Percentiles rank a stretch among this genome's conserved stretches.
Conservation (phyloP, 495 filamentous ascomycete genomes). For the Collariella sp. region DNA sequence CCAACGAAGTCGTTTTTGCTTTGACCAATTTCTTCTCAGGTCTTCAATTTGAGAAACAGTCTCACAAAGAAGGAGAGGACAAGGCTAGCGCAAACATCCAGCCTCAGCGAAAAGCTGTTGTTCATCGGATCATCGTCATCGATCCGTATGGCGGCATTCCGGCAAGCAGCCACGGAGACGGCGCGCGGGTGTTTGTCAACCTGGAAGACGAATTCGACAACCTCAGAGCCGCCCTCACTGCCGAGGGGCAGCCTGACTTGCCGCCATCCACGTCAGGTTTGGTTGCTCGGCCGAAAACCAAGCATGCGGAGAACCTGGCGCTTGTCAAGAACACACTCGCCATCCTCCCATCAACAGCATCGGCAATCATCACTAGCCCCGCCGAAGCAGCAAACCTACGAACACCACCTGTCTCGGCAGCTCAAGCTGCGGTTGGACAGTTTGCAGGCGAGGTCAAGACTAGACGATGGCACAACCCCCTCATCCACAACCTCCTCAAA, state of each 20-base stretch:
- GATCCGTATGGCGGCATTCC: conserved; percentile 88
- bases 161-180: conserved; percentile 52
- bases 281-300: neutral
- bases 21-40: conserved; percentile 66
- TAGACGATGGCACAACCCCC: conserved; percentile 70
- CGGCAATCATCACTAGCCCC: conserved; percentile 79
- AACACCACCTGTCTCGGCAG: conserved; percentile 30
- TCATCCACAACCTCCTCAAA: conserved; percentile 92
- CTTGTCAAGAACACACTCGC: conserved; percentile 59
- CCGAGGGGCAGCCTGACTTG: neutral
- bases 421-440: conserved; percentile 30
- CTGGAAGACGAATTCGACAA: conserved; percentile 78
- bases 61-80: neutral
- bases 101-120: conserved; percentile 45
- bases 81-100: conserved; percentile 41
- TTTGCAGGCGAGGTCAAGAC: conserved; percentile 61
- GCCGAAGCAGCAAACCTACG: conserved; percentile 36
- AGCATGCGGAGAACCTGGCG: conserved; percentile 64
- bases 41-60: conserved; percentile 29
- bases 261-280: neutral
- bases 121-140: conserved; percentile 83
- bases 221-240: conserved; percentile 52
- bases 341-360: conserved; percentile 77
- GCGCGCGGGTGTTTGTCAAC: conserved; percentile 86
- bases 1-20: conserved; percentile 62